Evolutionary conservation across 78 protist genomes (phyloP).

Genomic region (Dictyostelium intermedium): DNA sequence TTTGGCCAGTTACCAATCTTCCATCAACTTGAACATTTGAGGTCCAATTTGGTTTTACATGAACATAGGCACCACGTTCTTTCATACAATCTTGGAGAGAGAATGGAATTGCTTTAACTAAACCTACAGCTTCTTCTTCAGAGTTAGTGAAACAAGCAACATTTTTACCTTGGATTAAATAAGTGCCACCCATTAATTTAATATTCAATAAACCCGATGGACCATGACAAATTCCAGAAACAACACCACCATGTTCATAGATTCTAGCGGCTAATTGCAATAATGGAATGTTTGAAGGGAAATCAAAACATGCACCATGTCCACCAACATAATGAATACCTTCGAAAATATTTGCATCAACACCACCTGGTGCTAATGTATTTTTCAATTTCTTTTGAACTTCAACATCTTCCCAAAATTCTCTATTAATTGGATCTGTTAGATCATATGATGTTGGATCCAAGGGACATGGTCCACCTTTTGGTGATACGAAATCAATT

Average conservation of each 20-base stretch:
- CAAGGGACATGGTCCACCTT: constrained; percentile 24
- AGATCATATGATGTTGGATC: constrained; percentile 24
- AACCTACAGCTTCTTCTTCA: constrained; percentile 68
- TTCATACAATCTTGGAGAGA: constrained; percentile 53
- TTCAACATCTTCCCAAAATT: constrained; percentile 26
- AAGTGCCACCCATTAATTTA: constrained; percentile 30
- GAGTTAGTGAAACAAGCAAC: constrained; percentile 65
- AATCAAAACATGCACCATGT: constrained; percentile 79
- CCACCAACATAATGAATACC: constrained; percentile 84
- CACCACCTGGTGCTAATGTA: constrained; percentile 38
- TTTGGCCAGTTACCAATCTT: constrained; percentile 60
- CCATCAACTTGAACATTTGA: constrained; percentile 50
- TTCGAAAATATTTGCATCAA: constrained; percentile 41
- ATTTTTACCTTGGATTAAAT: constrained; percentile 56
- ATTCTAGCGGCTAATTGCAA: constrained; percentile 1
- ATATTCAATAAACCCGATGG: constrained; percentile 47
- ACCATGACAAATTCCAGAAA: constrained; percentile 79
- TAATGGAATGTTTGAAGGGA: not conserved
- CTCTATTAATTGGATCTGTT: not conserved
- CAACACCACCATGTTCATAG: constrained; percentile 31
- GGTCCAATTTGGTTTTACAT: not conserved
- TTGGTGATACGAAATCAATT: constrained; percentile 28
- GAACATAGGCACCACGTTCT: constrained; percentile 40
- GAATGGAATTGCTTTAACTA: constrained; percentile 32
- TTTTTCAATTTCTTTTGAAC: not conserved